Percentiles rank a stretch among this genome's conserved stretches.
phyloP scores from a whole-genome alignment of 2,329 filamentous ascomycete species.

The Hypomyces perniciosus region DNA sequence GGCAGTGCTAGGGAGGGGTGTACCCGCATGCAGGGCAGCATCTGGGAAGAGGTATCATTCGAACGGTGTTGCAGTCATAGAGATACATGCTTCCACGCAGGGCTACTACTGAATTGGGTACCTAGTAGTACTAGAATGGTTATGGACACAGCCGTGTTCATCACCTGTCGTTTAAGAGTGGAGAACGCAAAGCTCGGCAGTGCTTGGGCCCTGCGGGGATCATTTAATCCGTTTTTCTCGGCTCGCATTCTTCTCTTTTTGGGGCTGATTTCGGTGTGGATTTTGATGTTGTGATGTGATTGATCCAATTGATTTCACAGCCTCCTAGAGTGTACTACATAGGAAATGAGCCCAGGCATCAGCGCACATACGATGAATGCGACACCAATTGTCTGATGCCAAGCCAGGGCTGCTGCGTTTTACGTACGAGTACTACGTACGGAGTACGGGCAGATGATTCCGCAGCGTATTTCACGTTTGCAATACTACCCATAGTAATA shows the following conservation, averaged over 20 bases:
- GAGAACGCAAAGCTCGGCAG: slow-evolving; percentile 1
- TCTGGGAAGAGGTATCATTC: not conserved
- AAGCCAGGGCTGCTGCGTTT: too few relatives aligned
- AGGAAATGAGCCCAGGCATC: not conserved
- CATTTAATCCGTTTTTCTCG: too few relatives aligned
- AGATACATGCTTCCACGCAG: not conserved
- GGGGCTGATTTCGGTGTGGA: not conserved
- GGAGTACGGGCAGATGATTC: too few relatives aligned
- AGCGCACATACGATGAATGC: not conserved
- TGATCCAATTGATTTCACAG: not conserved
- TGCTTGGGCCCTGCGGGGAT: slow-evolving; percentile 5
- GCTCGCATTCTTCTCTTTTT: slow-evolving; percentile 1
- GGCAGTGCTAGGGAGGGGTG: not conserved
- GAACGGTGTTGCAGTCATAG: not conserved
- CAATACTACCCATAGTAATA: too few relatives aligned
- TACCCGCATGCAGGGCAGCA: not conserved
- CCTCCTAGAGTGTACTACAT: too few relatives aligned
- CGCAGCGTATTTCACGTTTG: too few relatives aligned
- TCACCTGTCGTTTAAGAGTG: not conserved
- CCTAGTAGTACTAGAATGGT: not conserved
- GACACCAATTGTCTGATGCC: not conserved
- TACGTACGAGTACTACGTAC: too few relatives aligned
- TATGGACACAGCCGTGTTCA: not conserved
- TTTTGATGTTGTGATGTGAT: slow-evolving; percentile 6
- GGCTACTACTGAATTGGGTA: too few relatives aligned